These are phyloP conservation scores for Cyclotella atomus DNA, from an alignment of 108 stramenopile genomes.

Conservation along the genomic window DNA sequence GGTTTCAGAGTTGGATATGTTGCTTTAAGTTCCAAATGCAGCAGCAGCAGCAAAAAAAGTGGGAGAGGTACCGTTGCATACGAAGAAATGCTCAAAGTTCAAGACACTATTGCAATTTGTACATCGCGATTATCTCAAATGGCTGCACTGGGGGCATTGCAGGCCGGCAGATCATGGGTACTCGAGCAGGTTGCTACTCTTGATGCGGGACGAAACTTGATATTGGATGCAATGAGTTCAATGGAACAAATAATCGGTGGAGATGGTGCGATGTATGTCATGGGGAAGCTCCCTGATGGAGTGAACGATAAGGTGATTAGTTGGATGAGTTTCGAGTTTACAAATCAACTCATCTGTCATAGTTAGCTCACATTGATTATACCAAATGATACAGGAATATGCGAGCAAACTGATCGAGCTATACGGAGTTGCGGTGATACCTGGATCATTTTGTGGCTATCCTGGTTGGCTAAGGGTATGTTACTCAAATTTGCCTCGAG, in stretches of 20 bases:
- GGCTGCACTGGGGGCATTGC: conserved; percentile 87
- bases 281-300: conserved; percentile 81
- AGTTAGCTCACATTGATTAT: background rate
- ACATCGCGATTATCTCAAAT: conserved; percentile 83
- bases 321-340: no score
- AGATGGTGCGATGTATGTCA: conserved; percentile 93
- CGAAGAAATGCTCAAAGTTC: conserved; percentile 69
- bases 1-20: conserved; percentile 95
- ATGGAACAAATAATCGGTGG: conserved; percentile 75
- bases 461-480: conserved; percentile 89
- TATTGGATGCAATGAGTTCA: conserved; percentile 74
- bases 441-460: conserved; percentile 86
- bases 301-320: conserved; percentile 48
- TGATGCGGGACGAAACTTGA: conserved; percentile 62
- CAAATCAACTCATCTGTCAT: conserved; percentile 5
- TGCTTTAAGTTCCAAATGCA: conserved; percentile 55
- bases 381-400: conserved; percentile 38
- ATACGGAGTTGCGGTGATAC: conserved; percentile 90
- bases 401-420: conserved; percentile 74
- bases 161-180: conserved; percentile 80
- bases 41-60: conserved; percentile 16
- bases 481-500: conserved; percentile 82
- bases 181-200: conserved; percentile 69
- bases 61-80: conserved; percentile 59
- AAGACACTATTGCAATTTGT: conserved; percentile 93